Base-by-base conservation (phyloP, 345 rosid genomes). In the Salix suchowensis region DNA sequence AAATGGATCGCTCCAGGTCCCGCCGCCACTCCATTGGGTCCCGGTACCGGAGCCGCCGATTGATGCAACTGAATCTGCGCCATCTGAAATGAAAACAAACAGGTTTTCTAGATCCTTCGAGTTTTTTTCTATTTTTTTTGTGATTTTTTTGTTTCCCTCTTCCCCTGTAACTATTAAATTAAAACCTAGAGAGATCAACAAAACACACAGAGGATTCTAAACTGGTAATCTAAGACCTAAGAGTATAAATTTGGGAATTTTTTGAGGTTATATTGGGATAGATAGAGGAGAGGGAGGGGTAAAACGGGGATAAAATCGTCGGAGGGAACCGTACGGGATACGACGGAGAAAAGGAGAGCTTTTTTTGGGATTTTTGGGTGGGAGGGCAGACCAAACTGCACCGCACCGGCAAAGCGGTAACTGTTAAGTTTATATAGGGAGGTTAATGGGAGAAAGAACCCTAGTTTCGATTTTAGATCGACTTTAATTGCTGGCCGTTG, bases 341-440 rank as follows among this genome's bases (percentile, higher is more conserved):
- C 84, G 83, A 70, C 70, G 82, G 78, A 68, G 74, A 64, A 23
- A 23, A 32, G 70, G 70, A 58, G 74, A 76, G 54, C 13, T 65
- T 81, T 82, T 84, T 84, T 65, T 61, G 12, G 6, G 30, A 80
- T 86, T 83, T 83, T 52, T 40, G 36, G 67, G 66, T 66, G 82
- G 87, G 87, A 81, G 88, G 90, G 85, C 91, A 85, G 92, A 78
- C 52, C 48, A 19, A 78, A 81, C 89, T 85, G 92, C 88, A 77
- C 89, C 87, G 92, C 92, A 68, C 84, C 82, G 18, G 81, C 30
- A 2, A 10, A 23, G 42, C 0, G 5, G 68, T 65, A 36, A 55
- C 86, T 12, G 84, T 68, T 32, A 2, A 2, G 77, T 0, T 81
- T 89, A 81, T 85, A 85, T 84, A 84, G 74, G 54, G 11, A 11